Conservation (phyloP, 345 rosid species). For the Camelina hispida region DNA sequence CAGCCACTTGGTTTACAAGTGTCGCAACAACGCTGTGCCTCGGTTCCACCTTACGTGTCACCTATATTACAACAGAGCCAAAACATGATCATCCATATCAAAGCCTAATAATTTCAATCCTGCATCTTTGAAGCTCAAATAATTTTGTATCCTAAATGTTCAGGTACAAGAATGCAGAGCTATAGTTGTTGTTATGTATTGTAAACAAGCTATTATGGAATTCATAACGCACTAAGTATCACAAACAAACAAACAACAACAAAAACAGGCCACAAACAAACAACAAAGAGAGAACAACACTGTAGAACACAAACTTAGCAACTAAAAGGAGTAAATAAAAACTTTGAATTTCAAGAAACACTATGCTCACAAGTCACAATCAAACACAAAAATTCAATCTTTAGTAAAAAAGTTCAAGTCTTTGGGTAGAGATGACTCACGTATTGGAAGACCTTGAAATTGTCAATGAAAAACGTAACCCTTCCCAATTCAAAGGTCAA, state of each 20-base stretch:
- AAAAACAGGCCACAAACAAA: conserved; percentile 4
- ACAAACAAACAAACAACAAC: not conserved
- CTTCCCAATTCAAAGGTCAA: conserved; percentile 60
- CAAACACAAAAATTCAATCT: not conserved
- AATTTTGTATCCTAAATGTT: not conserved
- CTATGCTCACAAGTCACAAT: conserved; percentile 14
- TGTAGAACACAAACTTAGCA: conserved; percentile 12
- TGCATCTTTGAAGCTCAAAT: not conserved
- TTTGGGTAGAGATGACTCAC: conserved; percentile 48
- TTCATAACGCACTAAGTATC: not conserved
- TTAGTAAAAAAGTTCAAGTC: not conserved
- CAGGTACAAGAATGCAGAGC: not conserved
- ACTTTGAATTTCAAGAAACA: not conserved
- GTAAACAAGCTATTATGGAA: too few species aligned
- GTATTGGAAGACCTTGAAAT: conserved; percentile 51
- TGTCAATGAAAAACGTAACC: conserved; percentile 48
- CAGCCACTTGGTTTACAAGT: conserved; percentile 51
- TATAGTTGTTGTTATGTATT: not conserved
- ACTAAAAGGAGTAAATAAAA: too few species aligned
- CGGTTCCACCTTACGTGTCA: conserved; percentile 52
- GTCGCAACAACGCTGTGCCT: conserved; percentile 51
- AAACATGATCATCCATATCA: conserved; percentile 24
- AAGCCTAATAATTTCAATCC: not conserved
- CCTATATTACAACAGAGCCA: conserved; percentile 46
- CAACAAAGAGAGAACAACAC: not conserved